Conservation (phyloP, 139 green algal genomes). For the Chlorella sp. region DNA sequence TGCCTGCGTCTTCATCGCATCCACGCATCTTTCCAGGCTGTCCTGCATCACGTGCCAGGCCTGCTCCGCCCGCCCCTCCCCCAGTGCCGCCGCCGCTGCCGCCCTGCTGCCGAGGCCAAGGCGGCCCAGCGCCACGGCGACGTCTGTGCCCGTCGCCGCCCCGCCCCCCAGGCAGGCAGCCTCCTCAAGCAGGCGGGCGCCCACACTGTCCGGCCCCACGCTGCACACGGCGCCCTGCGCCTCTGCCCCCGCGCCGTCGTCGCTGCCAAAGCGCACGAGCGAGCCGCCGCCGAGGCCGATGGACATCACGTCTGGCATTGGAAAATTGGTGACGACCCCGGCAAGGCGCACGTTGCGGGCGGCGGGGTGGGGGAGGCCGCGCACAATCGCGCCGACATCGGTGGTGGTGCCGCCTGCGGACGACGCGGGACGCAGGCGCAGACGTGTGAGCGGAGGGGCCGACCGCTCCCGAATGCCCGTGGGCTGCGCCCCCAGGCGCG, state of each 20-base stretch:
- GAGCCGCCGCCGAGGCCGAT: slow-evolving; percentile 41
- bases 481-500: too few species aligned
- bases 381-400: slow-evolving; percentile 36
- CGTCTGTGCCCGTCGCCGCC: slow-evolving; percentile 39
- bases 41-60: slow-evolving; percentile 35
- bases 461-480: too few species aligned
- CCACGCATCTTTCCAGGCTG: slow-evolving; percentile 15
- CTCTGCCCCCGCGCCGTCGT: neutral
- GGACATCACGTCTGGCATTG: slow-evolving; percentile 39
- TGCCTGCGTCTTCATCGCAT: slow-evolving; percentile 25
- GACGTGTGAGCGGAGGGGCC: too few species aligned
- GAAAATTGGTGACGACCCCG: slow-evolving; percentile 34
- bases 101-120: slow-evolving; percentile 21
- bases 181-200: slow-evolving; percentile 8
- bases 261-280: neutral
- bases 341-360: slow-evolving; percentile 4
- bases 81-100: neutral
- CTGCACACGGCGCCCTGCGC: neutral
- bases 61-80: neutral
- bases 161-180: slow-evolving; percentile 31
- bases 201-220: slow-evolving; percentile 46
- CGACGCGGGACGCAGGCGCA: too few species aligned
- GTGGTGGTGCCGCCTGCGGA: slow-evolving; percentile 56
- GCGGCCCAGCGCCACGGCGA: slow-evolving; percentile 37
- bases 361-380: slow-evolving; percentile 33